Conservation (phyloP, 257 asterid genomes). For the Solanum gandarillasii region DNA sequence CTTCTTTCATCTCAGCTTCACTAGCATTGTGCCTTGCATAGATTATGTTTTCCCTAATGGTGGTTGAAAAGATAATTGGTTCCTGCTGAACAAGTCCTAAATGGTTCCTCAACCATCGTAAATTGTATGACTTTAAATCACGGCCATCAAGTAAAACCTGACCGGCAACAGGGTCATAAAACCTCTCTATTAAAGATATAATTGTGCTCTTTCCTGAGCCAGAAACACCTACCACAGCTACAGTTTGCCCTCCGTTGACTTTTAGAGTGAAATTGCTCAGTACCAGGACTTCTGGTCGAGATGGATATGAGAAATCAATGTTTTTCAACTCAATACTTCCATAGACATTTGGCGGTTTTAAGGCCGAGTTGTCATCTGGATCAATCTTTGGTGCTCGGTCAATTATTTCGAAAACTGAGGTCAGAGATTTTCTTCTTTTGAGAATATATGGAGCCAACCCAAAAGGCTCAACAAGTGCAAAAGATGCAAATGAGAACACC, state of each 20-base stretch:
- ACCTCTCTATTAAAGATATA: constrained; percentile 81
- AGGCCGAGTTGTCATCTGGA: constrained; percentile 84
- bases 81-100: constrained; percentile 97
- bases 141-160: constrained; percentile 85
- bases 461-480: constrained; percentile 96
- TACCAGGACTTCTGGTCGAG: constrained; percentile 86
- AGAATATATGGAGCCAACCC: constrained; percentile 99
- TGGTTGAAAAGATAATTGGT: constrained; percentile 93
- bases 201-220: constrained; percentile 99
- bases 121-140: constrained; percentile 76
- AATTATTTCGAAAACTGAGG: constrained; percentile 85
- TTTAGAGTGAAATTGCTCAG: constrained; percentile 95
- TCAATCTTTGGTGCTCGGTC: constrained; percentile 91
- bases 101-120: constrained; percentile 98
- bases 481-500: constrained; percentile 98
- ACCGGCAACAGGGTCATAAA: constrained; percentile 92
- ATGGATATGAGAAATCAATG: constrained; percentile 87
- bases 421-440: constrained; percentile 79
- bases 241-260: constrained; percentile 94
- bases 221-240: constrained; percentile 96
- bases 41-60: constrained; percentile 86
- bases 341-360: constrained; percentile 94
- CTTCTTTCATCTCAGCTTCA: constrained; percentile 99
- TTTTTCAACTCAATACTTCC: constrained; percentile 95
- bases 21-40: constrained; percentile 99